Evolutionary conservation across 768 basidiomycete species (phyloP).

Genomic region (Phaffia australis): DNA sequence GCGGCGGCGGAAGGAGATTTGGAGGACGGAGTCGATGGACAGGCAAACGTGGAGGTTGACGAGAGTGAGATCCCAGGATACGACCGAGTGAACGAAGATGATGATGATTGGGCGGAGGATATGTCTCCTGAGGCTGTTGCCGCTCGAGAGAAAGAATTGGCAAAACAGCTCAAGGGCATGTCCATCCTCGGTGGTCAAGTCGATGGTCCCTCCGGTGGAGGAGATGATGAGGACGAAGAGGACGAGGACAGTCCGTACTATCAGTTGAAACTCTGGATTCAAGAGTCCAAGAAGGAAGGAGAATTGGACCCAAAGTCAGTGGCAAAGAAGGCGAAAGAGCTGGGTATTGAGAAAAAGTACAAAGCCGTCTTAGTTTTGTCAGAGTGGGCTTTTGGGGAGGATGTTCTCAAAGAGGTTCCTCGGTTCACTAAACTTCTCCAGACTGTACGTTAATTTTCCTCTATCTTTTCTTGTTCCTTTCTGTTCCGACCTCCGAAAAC

Average conservation of each 20-base stretch:
- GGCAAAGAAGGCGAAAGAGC: conserved; percentile 77
- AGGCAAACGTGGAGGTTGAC: conserved; percentile 44
- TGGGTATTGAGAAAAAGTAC: conserved; percentile 91
- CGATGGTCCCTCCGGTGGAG: conserved; percentile 39
- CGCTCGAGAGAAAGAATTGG: conserved; percentile 63
- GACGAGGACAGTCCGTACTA: conserved; percentile 76
- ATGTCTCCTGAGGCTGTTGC: conserved; percentile 81
- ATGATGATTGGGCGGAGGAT: conserved; percentile 83
- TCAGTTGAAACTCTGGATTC: conserved; percentile 71
- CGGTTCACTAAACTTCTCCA: conserved; percentile 58
- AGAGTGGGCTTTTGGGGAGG: conserved; percentile 68
- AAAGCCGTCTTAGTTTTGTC: conserved; percentile 72
- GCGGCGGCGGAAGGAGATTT: conserved; percentile 29
- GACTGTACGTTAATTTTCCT: conserved; percentile 48
- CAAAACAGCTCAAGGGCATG: conserved; percentile 47
- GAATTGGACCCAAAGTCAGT: conserved; percentile 46
- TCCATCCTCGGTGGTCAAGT: conserved; percentile 44
- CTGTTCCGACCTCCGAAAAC: background rate
- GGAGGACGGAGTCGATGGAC: conserved; percentile 28
- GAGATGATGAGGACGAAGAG: conserved; percentile 67
- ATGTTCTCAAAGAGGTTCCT: conserved; percentile 55
- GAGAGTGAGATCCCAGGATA: conserved; percentile 43
- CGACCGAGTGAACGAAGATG: conserved; percentile 35
- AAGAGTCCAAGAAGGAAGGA: conserved; percentile 50
- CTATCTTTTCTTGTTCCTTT: background rate